Conservation (phyloP, 495 filamentous ascomycete genomes). For the Staphylotrichum longicolle region DNA sequence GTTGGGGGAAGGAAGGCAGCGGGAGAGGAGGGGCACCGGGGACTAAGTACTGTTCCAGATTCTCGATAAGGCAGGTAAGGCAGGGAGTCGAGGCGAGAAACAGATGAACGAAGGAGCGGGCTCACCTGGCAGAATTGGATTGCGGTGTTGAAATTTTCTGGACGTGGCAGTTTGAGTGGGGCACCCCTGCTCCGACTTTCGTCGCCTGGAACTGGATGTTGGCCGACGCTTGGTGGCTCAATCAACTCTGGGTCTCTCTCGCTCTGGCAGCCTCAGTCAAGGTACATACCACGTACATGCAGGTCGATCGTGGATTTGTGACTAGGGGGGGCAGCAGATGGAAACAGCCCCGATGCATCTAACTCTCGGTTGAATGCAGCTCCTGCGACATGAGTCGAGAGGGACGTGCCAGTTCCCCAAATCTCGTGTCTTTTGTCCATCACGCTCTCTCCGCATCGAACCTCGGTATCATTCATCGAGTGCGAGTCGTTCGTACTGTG, state of each 20-base stretch:
- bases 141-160: constrained; percentile 38
- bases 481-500: not conserved
- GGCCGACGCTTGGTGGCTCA: not conserved
- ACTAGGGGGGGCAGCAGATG: constrained; percentile 9
- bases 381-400: constrained; percentile 21
- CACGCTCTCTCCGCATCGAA: not conserved
- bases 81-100: constrained; percentile 14
- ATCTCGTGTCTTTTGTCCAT: not conserved
- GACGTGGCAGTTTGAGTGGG: constrained; percentile 31
- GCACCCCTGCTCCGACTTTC: constrained; percentile 29
- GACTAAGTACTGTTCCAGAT: constrained; percentile 25
- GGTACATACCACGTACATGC: not conserved
- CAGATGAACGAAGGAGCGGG: constrained; percentile 20
- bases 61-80: constrained; percentile 16
- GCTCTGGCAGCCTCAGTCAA: not conserved
- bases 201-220: constrained; percentile 20
- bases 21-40: constrained; percentile 23
- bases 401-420: not conserved
- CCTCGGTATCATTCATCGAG: not conserved
- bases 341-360: constrained; percentile 24
- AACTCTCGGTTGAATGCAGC: constrained; percentile 36
- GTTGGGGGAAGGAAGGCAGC: constrained; percentile 12
- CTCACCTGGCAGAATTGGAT: constrained; percentile 27
- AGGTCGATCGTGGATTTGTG: constrained; percentile 20
- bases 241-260: not conserved